Base-by-base conservation (phyloP, 2,329 filamentous ascomycete genomes). In the Plectosphaerella cucumerina region DNA sequence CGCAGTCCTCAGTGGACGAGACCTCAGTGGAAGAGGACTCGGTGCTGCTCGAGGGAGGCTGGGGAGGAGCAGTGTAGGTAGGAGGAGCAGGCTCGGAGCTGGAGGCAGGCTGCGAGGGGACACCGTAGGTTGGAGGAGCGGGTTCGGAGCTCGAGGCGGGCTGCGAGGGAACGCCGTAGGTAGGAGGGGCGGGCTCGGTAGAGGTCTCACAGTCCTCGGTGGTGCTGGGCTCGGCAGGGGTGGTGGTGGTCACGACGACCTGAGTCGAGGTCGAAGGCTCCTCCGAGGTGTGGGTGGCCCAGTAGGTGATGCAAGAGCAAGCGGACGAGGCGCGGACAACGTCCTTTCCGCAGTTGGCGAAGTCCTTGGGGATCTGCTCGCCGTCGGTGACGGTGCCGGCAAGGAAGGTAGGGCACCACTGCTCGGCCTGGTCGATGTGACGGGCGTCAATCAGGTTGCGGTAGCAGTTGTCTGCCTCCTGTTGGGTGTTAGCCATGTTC, bases 231-330 rank as follows among this genome's bases (percentile, higher is more conserved):
- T 39, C 45, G 6, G 22, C 8, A 5, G 26, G 15, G 35, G 20
- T 48, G 9, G 21, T 17, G 22, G 37, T 37, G 37, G 17, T 11
- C 14, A 37, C 20, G 22, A 20, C 22, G 6, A 26, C 37, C 21
- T 14, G 31, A 35, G 35, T 20, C 4, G 37, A 33, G 37, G 47
- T 35, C 14, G 37, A 22, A 14, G 22, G 35, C 6, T 33, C n/a
- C 18, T 20, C 21, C 20, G 12, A 33, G 35, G 37, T 39, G 47
- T 48, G 47, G 35, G 47, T 48, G 47, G 37, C 37, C 47, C 47
- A 50, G 59, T 69, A 68, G 51, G 62, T 61, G 59, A 69, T 59
- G 59, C 66, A 70, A 6, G 65, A 68, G 63, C 67, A 70, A 47
- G 65, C 66, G 45, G 68, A 70, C 56, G 57, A 61, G 49, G 62